phyloP scores from a whole-genome alignment of 495 filamentous ascomycete genomes.

The Penicillium canescens region DNA sequence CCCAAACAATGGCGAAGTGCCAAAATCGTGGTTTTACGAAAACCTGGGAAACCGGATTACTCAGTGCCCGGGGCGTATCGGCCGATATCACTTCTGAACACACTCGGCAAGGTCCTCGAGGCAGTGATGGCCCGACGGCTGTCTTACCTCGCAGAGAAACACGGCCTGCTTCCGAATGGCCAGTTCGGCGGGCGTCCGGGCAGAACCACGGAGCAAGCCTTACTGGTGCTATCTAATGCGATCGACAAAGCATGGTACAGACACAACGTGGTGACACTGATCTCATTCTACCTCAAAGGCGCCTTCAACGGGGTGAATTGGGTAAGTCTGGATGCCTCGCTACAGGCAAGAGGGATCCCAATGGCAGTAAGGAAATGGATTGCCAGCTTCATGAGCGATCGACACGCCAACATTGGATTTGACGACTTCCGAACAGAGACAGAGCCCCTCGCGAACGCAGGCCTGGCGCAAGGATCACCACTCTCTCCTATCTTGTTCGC shows the following conservation, averaged over 20 bases:
- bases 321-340: conserved; percentile 18
- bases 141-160: conserved; percentile 12
- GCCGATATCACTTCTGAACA: conserved; percentile 29
- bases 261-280: conserved; percentile 12
- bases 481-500: conserved; percentile 28
- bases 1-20: conserved; percentile 15
- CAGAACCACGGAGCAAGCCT: conserved; percentile 14
- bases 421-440: conserved; percentile 20
- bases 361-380: conserved; percentile 19
- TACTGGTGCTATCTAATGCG: conserved; percentile 17
- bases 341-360: conserved; percentile 22
- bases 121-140: conserved; percentile 16
- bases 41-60: conserved; percentile 28
- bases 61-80: conserved; percentile 18
- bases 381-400: conserved; percentile 25
- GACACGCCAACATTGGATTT: conserved; percentile 23
- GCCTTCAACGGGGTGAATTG: conserved; percentile 26
- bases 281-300: conserved; percentile 21
- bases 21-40: conserved; percentile 25
- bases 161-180: conserved; percentile 16
- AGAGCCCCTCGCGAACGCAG: conserved; percentile 17
- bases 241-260: conserved; percentile 19
- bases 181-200: conserved; percentile 20
- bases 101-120: conserved; percentile 21
- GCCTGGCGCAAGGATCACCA: conserved; percentile 27